Evolutionary conservation across 2,329 filamentous ascomycete genomes (phyloP), one percentile per base, ranked within the genome.

Genomic region (Ascochyta clinopodiicola): DNA sequence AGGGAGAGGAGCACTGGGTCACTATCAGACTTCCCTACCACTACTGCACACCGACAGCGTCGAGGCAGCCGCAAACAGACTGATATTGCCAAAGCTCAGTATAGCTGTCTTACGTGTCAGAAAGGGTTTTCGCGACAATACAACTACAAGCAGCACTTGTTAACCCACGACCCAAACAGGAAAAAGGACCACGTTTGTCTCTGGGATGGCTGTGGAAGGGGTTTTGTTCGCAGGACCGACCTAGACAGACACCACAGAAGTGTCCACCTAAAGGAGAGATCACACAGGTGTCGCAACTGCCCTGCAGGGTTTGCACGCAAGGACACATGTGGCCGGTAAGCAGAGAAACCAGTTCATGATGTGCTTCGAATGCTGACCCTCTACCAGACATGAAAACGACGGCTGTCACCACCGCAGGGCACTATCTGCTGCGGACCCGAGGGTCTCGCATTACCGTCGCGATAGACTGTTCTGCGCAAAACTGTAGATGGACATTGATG

Each of bases 61-160:
- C 13, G 39, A 7, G 57, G 61, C 6, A 66, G 59, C 21, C 63
- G 61, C 36, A 52, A 60, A 42, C 57, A 66, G 21, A 66, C 64
- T 4, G 55, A 65, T 32, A 60, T 57, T 34, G 47, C 51, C 15
- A 47, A 49, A 13, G 59, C 66, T 87, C 64, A 89, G 86, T 74
- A 81, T 84, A 53, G 49, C 60, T 96, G 92, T 70, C 82, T 86
- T 55, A 81, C 87, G 2, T 96, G 92, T 35, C 52, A 88, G 6
- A 91, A 89, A 73, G 83, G 88, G 15, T 96, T 96, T 72, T 91
- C 90, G 62, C 82, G 92, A 59, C 88, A 86, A 67, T 96, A 94
- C 79, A 96, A 96, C 76, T 91, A 88, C 78, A 92, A 90, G 69
- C 89, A 91, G 27, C 92, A 96, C 73, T 84, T 93, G 82, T 88